Conservation (phyloP, 768 basidiomycete species). For the Gloeopeniophorella convolvens region DNA sequence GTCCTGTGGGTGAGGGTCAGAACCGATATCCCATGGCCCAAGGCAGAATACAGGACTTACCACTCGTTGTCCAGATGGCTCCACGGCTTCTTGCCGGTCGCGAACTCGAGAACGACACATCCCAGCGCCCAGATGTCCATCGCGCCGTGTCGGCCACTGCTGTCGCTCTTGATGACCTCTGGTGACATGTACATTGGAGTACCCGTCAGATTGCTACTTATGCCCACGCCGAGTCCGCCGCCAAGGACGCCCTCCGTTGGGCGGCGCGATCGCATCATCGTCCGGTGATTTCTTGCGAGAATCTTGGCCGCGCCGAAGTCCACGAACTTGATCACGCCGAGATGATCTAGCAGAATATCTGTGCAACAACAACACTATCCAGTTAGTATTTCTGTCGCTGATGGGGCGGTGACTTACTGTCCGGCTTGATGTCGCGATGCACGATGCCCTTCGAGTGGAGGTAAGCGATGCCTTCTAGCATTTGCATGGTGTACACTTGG, state of each 20-base stretch:
- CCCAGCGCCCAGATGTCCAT: constrained; percentile 99
- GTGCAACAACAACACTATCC: background rate
- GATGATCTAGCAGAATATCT: constrained; percentile 91
- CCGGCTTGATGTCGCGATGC: constrained; percentile 97
- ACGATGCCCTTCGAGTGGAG: constrained; percentile 89
- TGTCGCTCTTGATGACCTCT: constrained; percentile 94
- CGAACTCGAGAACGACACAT: constrained; percentile 95
- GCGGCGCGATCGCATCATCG: constrained; percentile 67
- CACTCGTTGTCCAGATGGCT: constrained; percentile 99
- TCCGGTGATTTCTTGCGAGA: constrained; percentile 81
- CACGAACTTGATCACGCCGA: constrained; percentile 91
- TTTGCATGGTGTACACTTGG: constrained; percentile 94
- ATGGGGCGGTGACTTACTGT: constrained; percentile 59
- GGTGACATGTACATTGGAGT: constrained; percentile 99
- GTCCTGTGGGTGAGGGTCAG: constrained; percentile 55
- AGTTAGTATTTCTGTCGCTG: background rate
- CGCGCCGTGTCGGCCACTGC: constrained; percentile 79
- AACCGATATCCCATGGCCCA: constrained; percentile 6
- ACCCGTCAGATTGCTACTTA: constrained; percentile 86
- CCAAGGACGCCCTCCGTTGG: constrained; percentile 36
- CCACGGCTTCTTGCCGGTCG: constrained; percentile 97
- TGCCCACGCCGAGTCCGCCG: constrained; percentile 30
- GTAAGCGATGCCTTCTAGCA: constrained; percentile 91
- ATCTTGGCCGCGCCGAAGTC: constrained; percentile 98
- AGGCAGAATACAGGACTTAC: constrained; percentile 36